Conservation (phyloP, 129 eudicot genomes). For the Ambrosia artemisiifolia region DNA sequence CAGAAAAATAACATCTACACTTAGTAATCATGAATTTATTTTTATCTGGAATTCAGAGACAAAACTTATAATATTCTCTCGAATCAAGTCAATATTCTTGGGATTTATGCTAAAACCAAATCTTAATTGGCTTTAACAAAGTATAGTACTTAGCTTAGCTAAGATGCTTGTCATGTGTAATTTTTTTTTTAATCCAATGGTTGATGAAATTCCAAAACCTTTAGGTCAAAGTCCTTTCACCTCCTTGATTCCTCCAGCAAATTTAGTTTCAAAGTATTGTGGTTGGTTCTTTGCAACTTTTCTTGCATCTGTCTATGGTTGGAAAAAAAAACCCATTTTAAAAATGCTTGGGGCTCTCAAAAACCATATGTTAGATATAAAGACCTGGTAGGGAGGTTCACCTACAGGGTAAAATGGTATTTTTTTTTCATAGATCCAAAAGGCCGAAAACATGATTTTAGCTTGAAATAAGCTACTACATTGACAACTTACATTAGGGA, state of each 20-base stretch:
- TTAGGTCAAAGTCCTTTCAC: conserved; percentile 47
- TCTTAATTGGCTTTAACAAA: conserved; percentile 38
- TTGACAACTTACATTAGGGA: background rate
- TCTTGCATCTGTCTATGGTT: conserved; percentile 35
- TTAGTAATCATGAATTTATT: background rate
- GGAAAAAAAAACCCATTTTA: conserved; percentile 26
- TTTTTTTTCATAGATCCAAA: conserved; percentile 6
- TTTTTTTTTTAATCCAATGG: conserved; percentile 34
- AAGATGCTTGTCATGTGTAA: conserved; percentile 37
- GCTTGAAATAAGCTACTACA: background rate
- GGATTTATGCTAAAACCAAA: conserved; percentile 18
- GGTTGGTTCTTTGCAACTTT: conserved; percentile 34
- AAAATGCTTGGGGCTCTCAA: conserved; percentile 35
- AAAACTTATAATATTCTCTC: conserved; percentile 12
- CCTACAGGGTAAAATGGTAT: conserved; percentile 28
- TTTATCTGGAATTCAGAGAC: background rate
- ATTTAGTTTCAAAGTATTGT: conserved; percentile 28
- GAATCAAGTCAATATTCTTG: conserved; percentile 42
- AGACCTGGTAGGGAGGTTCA: conserved; percentile 10
- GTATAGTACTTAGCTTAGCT: conserved; percentile 13
- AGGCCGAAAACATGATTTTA: conserved; percentile 1
- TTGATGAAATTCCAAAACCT: conserved; percentile 29
- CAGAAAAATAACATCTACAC: background rate
- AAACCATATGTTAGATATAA: conserved; percentile 11
- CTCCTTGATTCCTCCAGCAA: conserved; percentile 39